phyloP scores from a whole-genome alignment of 2,329 filamentous ascomycete genomes.

The Aspergillus pseudotamarii region DNA sequence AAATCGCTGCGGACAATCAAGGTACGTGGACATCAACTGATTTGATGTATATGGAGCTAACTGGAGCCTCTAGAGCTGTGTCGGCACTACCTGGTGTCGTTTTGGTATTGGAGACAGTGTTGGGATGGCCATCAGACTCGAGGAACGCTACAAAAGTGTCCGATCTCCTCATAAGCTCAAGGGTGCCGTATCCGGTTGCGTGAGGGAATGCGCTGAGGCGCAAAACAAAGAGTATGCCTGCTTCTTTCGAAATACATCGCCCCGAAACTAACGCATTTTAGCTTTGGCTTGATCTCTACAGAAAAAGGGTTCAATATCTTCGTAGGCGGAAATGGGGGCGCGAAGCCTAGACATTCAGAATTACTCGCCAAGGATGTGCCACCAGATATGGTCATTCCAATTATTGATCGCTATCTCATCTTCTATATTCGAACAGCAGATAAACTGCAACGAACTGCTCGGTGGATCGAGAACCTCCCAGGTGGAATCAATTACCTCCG shows the following conservation, averaged over 20 bases:
- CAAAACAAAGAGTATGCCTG: slow-evolving; percentile 79
- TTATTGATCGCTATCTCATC: slow-evolving; percentile 86
- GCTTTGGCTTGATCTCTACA: slow-evolving; percentile 86
- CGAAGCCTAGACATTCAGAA: slow-evolving; percentile 79
- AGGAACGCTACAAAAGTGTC: slow-evolving; percentile 90
- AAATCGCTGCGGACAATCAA: slow-evolving; percentile 89
- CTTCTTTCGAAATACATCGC: too few relatives aligned
- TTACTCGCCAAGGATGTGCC: slow-evolving; percentile 84
- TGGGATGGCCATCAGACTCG: slow-evolving; percentile 82
- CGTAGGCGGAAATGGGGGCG: slow-evolving; percentile 85
- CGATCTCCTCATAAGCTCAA: slow-evolving; percentile 90
- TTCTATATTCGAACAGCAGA: slow-evolving; percentile 94
- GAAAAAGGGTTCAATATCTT: slow-evolving; percentile 95
- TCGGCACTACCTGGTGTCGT: slow-evolving; percentile 88
- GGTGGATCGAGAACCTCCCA: slow-evolving; percentile 82
- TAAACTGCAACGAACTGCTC: slow-evolving; percentile 82
- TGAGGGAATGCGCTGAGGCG: slow-evolving; percentile 90
- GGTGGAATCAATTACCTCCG: slow-evolving; percentile 82
- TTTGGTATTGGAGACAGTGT: slow-evolving; percentile 89
- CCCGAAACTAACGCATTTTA: slow-evolving; percentile 34
- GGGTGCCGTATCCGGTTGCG: slow-evolving; percentile 84
- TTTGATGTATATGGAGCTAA: slow-evolving; percentile 7
- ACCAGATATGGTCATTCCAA: slow-evolving; percentile 77
- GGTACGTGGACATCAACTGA: slow-evolving; percentile 19
- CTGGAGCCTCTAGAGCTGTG: slow-evolving; percentile 64